These are phyloP conservation scores for Penicillium samsonianum DNA, from an alignment of 495 filamentous ascomycete species.

Conservation along the genomic window DNA sequence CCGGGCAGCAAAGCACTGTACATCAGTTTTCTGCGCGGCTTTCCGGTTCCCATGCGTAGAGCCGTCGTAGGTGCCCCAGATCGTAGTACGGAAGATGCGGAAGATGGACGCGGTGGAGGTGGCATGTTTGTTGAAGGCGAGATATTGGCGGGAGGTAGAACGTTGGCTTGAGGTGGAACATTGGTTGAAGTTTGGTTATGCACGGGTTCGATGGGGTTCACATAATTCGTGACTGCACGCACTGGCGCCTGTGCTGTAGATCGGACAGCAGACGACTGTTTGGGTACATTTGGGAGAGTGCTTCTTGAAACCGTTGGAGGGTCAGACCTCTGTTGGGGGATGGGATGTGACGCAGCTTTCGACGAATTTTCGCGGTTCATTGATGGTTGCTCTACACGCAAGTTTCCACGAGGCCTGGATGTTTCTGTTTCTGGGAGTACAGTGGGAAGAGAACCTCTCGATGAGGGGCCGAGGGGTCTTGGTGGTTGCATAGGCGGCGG, in stretches of 20 bases:
- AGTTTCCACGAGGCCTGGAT: not conserved
- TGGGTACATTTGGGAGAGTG: not conserved
- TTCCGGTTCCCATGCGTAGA: constrained; percentile 38
- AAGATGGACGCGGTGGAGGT: constrained; percentile 7
- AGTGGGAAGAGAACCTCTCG: not conserved
- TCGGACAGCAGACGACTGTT: not conserved
- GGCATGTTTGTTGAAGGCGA: constrained; percentile 2
- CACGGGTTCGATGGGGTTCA: not conserved
- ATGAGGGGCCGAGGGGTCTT: not conserved
- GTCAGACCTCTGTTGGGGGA: not conserved
- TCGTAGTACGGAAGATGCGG: not conserved
- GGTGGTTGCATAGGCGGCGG: not conserved
- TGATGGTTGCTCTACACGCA: not conserved
- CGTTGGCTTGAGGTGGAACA: not conserved
- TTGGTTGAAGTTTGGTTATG: not conserved
- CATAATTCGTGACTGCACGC: not conserved
- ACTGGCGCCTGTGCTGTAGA: not conserved
- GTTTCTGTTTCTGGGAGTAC: not conserved
- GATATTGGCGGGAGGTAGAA: not conserved
- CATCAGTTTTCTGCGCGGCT: constrained; percentile 51
- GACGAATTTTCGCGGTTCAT: not conserved
- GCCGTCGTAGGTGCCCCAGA: constrained; percentile 21
- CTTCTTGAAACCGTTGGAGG: not conserved
- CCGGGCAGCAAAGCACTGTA: constrained; percentile 45
- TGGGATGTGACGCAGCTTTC: not conserved